Percentiles rank a stretch among this genome's conserved stretches.
These are phyloP conservation scores for Hibiscus syriacus DNA, from an alignment of 345 rosid species.

Conservation along the genomic window DNA sequence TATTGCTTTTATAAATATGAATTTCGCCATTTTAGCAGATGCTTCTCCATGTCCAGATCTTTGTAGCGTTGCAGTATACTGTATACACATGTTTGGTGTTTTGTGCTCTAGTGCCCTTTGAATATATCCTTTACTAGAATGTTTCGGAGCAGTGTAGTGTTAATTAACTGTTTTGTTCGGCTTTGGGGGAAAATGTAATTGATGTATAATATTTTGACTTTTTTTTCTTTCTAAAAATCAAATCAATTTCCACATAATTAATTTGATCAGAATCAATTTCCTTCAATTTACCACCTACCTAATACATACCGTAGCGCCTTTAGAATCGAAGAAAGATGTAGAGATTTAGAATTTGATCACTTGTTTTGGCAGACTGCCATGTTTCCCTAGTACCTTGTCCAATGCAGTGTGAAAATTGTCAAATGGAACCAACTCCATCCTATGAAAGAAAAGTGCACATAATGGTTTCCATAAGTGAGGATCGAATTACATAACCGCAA, in stretches of 20 bases:
- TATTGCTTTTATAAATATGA: background rate
- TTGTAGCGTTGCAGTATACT: background rate
- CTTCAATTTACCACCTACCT: too few relatives aligned
- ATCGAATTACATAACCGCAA: background rate
- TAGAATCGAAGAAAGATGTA: background rate
- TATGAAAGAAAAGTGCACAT: slow-evolving; percentile 23
- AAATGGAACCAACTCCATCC: too few relatives aligned
- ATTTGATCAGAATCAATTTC: too few relatives aligned
- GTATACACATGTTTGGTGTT: background rate
- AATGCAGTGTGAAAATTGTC: slow-evolving; percentile 55
- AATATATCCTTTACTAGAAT: too few relatives aligned
- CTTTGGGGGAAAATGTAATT: slow-evolving; percentile 83
- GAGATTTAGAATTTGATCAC: slow-evolving; percentile 46
- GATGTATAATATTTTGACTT: too few relatives aligned
- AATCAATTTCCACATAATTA: too few relatives aligned
- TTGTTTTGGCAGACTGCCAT: slow-evolving; percentile 77
- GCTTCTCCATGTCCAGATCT: background rate
- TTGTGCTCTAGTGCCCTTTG: too few relatives aligned
- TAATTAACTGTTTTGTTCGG: too few relatives aligned
- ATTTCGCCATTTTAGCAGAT: background rate
- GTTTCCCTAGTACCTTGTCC: slow-evolving; percentile 64
- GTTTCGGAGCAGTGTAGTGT: too few relatives aligned
- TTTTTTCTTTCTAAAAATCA: too few relatives aligned
- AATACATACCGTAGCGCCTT: background rate
- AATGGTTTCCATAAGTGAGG: background rate